Evolutionary conservation across 306 rosid genomes (phyloP).

Genomic region (Dryas alaskensis): DNA sequence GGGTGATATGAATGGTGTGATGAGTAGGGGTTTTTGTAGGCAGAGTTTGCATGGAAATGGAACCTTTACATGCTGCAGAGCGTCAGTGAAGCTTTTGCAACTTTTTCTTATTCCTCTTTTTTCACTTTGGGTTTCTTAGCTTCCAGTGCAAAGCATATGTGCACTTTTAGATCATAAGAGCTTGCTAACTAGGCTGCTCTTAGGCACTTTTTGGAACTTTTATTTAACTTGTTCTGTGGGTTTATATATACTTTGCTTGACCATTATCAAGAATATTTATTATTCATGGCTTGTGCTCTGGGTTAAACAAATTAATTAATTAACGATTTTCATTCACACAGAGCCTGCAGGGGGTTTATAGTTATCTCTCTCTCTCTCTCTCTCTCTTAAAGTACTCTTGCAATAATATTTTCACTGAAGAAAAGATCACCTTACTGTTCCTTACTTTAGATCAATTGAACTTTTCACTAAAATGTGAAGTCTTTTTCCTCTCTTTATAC

Average conservation of each 20-base stretch:
- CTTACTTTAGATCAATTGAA: too few relatives aligned
- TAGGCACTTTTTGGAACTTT: conserved; percentile 29
- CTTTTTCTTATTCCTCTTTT: conserved; percentile 54
- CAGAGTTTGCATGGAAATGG: conserved; percentile 35
- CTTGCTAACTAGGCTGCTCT: not conserved
- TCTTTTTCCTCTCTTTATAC: too few relatives aligned
- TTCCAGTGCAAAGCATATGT: conserved; percentile 72
- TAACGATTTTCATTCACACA: not conserved
- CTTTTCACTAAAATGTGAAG: too few relatives aligned
- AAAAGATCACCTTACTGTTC: not conserved
- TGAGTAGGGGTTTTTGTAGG: conserved; percentile 63
- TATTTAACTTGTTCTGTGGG: conserved; percentile 34
- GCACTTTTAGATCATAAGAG: conserved; percentile 25
- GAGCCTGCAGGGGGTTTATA: not conserved
- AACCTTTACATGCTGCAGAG: conserved; percentile 37
- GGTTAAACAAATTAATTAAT: conserved; percentile 22
- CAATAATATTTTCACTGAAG: not conserved
- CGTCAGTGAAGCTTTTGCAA: conserved; percentile 55
- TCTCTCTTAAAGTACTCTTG: not conserved
- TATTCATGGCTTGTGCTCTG: conserved; percentile 67
- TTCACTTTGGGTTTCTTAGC: conserved; percentile 51
- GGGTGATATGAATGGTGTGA: conserved; percentile 34
- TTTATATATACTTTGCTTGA: conserved; percentile 84
- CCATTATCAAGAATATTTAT: conserved; percentile 32
- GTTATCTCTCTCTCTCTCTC: not conserved